Conservation (phyloP, 768 basidiomycete genomes). For the Austroboletus eburneus region DNA sequence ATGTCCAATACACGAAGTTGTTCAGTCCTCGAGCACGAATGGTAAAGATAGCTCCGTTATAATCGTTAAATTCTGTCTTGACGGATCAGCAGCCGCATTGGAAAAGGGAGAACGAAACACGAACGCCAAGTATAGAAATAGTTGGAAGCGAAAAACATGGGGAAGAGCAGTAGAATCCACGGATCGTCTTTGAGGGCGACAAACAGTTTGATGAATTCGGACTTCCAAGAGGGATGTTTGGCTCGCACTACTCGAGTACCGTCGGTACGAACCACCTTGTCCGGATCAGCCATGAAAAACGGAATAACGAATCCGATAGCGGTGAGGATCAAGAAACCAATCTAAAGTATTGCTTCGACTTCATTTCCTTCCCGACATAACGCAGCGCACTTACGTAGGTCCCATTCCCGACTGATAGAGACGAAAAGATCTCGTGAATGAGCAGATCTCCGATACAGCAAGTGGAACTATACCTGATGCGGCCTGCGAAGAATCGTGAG, state of each 20-base stretch:
- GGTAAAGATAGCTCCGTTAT: conserved; percentile 72
- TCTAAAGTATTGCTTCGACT: conserved; percentile 39
- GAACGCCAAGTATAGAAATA: conserved; percentile 85
- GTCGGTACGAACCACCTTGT: conserved; percentile 70
- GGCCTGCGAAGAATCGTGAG: conserved; percentile 11
- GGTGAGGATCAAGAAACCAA: conserved; percentile 71
- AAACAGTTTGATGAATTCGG: conserved; percentile 66
- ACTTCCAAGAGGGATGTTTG: conserved; percentile 71
- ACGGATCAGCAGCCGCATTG: not conserved
- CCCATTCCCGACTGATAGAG: conserved; percentile 55
- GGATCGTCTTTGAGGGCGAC: conserved; percentile 66
- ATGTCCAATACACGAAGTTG: conserved; percentile 73
- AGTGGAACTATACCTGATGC: conserved; percentile 24
- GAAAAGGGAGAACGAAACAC: conserved; percentile 18
- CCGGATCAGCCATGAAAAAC: conserved; percentile 64
- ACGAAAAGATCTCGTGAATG: not conserved
- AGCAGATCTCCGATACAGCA: too few relatives aligned
- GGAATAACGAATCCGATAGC: conserved; percentile 63
- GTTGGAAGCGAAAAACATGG: conserved; percentile 81
- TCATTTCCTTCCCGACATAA: not conserved
- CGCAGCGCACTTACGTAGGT: conserved; percentile 68
- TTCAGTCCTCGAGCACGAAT: conserved; percentile 78
- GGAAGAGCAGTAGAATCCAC: conserved; percentile 70
- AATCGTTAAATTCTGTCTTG: conserved; percentile 73
- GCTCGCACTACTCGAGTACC: conserved; percentile 59